Percentiles rank a stretch among this genome's conserved stretches.
Conservation (phyloP, 2,329 filamentous ascomycete species). For the Claviceps capensis region DNA sequence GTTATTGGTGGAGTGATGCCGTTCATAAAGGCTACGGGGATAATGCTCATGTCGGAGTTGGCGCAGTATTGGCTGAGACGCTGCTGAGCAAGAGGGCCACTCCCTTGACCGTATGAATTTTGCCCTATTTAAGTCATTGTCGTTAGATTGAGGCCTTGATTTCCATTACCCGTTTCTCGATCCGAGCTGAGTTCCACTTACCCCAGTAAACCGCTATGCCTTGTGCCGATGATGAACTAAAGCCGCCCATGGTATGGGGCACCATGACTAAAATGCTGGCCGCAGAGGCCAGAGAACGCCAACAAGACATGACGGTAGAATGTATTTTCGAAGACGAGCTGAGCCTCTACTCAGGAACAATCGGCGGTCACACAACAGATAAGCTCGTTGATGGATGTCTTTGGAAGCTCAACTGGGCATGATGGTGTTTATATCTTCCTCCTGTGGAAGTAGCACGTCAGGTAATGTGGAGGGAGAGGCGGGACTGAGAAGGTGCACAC, state of each 20-base stretch:
- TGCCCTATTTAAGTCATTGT: constrained; percentile 26
- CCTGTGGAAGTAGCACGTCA: not conserved
- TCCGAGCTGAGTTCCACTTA: constrained; percentile 10
- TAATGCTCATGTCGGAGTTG: constrained; percentile 23
- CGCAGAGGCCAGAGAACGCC: constrained; percentile 1
- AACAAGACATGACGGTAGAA: not conserved
- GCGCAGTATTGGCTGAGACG: constrained; percentile 7
- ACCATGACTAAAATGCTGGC: constrained; percentile 13
- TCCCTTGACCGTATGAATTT: constrained; percentile 39
- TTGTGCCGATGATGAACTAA: constrained; percentile 28
- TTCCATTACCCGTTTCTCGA: not conserved
- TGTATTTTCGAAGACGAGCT: not conserved
- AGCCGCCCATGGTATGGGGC: constrained; percentile 24
- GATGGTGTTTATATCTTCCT: not conserved
- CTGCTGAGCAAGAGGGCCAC: constrained; percentile 6
- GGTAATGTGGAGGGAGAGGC: not conserved
- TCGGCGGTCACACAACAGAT: not conserved
- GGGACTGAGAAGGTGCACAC: not conserved
- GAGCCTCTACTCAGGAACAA: not conserved
- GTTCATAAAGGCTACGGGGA: constrained; percentile 50
- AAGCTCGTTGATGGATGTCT: not conserved
- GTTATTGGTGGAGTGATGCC: constrained; percentile 39
- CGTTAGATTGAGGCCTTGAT: not conserved
- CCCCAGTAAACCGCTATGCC: constrained; percentile 60
- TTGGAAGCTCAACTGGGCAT: not conserved